These are phyloP conservation scores for Hansfordia pulvinata DNA, from an alignment of 2,329 filamentous ascomycete species.

Conservation along the genomic window DNA sequence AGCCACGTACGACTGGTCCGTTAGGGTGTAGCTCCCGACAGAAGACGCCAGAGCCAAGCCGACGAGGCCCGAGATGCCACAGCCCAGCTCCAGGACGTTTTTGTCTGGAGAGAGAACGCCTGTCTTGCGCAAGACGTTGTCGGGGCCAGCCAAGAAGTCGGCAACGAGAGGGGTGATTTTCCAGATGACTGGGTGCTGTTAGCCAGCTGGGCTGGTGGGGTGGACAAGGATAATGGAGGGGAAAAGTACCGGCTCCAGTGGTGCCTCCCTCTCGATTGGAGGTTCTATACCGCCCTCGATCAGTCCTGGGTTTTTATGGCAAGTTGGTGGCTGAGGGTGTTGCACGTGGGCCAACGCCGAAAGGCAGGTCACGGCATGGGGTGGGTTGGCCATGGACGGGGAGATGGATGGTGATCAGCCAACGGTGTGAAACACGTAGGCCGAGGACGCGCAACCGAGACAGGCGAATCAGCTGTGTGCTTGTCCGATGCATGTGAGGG, in stretches of 20 bases:
- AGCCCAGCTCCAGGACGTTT: slow-evolving; percentile 69
- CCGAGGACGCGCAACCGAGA: slow-evolving; percentile 59
- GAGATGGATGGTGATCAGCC: no score
- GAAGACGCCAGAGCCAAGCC: slow-evolving; percentile 52
- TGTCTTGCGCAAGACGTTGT: slow-evolving; percentile 48
- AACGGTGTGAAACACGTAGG: no score
- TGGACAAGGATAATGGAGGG: not conserved
- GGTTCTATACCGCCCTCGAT: slow-evolving; percentile 35
- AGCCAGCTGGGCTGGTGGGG: not conserved
- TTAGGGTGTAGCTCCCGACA: slow-evolving; percentile 58
- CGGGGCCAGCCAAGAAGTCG: slow-evolving; percentile 55
- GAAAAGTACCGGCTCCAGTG: slow-evolving; percentile 31
- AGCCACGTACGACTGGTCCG: slow-evolving; percentile 78
- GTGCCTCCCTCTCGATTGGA: slow-evolving; percentile 23
- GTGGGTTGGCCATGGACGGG: slow-evolving; percentile 23
- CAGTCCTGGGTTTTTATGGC: slow-evolving; percentile 15
- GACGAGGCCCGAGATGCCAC: slow-evolving; percentile 72
- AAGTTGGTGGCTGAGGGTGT: no score
- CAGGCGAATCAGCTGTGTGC: no score
- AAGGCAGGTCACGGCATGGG: not conserved
- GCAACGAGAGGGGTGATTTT: slow-evolving; percentile 77
- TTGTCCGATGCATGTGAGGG: no score
- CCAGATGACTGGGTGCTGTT: slow-evolving; percentile 57
- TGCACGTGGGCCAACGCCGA: not conserved
- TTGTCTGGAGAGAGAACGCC: slow-evolving; percentile 39